phyloP scores from a whole-genome alignment of 768 basidiomycete genomes.

The Lactarius hengduanensis region DNA sequence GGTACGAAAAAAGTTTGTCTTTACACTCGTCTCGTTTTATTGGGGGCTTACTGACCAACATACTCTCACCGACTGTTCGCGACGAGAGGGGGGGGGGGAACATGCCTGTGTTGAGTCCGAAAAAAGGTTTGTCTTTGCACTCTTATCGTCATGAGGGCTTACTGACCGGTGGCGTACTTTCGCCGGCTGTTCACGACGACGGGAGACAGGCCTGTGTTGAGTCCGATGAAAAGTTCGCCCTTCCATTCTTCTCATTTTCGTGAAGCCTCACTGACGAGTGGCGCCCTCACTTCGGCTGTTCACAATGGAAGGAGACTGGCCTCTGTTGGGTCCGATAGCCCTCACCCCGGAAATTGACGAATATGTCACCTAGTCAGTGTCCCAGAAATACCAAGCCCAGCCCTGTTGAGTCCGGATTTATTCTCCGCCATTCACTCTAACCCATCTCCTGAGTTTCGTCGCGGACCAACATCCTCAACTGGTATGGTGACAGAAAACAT shows the following conservation, averaged over 20 bases:
- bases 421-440: not conserved
- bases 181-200: not conserved
- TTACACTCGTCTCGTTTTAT: too few relatives aligned
- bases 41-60: not conserved
- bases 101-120: not conserved
- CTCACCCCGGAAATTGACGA: not conserved
- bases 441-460: not conserved
- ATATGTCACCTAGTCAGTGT: not conserved
- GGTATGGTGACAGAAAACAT: not conserved
- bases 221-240: not conserved
- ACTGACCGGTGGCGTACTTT: not conserved
- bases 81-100: not conserved
- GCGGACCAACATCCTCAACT: not conserved
- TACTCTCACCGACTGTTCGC: not conserved
- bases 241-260: not conserved
- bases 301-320: not conserved
- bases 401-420: not conserved
- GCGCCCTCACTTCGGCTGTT: not conserved
- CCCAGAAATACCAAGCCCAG: not conserved
- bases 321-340: not conserved
- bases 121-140: not conserved
- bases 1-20: conserved; percentile 3
- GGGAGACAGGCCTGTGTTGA: not conserved
- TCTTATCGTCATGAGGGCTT: not conserved
- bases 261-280: not conserved